These are phyloP conservation scores for Drechslerella coelobrocha DNA, from an alignment of 2,329 filamentous ascomycete genomes.

Conservation along the genomic window DNA sequence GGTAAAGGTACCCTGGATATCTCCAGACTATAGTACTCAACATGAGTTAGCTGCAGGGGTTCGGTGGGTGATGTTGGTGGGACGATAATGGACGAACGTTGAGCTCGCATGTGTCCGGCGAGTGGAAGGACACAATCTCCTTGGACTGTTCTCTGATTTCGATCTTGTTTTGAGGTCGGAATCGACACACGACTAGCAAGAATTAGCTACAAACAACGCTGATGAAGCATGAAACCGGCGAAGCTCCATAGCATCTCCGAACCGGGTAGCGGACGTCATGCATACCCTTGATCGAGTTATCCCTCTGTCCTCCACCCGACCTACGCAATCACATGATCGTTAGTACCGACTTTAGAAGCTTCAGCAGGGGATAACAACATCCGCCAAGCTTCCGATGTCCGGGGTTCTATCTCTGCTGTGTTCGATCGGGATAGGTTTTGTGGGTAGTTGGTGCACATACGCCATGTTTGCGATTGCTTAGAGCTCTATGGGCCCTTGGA, in stretches of 20 bases:
- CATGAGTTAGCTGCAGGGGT: background rate
- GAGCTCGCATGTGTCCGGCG: conserved; percentile 84
- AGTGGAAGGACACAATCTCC: conserved; percentile 87
- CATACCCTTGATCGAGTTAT: conserved; percentile 65
- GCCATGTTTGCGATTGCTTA: conserved; percentile 41
- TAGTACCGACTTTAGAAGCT: conserved; percentile 11
- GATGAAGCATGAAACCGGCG: too few relatives aligned
- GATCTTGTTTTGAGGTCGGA: conserved; percentile 94
- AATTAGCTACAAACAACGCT: background rate
- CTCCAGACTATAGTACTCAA: conserved; percentile 56
- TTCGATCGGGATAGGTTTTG: background rate
- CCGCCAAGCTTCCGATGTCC: conserved; percentile 19
- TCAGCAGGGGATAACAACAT: conserved; percentile 32
- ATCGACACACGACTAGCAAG: conserved; percentile 85
- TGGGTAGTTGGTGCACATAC: conserved; percentile 22
- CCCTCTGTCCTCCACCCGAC: conserved; percentile 55
- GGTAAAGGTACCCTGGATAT: conserved; percentile 74
- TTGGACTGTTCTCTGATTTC: conserved; percentile 89
- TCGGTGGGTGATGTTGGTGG: too few relatives aligned
- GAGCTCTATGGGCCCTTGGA: conserved; percentile 32
- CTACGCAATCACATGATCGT: conserved; percentile 43
- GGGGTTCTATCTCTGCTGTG: background rate
- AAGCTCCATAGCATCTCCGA: too few relatives aligned
- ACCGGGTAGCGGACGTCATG: conserved; percentile 51
- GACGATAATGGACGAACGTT: conserved; percentile 72